phyloP scores from a whole-genome alignment of 169 alveolate species.

The Plasmodium vivax region DNA sequence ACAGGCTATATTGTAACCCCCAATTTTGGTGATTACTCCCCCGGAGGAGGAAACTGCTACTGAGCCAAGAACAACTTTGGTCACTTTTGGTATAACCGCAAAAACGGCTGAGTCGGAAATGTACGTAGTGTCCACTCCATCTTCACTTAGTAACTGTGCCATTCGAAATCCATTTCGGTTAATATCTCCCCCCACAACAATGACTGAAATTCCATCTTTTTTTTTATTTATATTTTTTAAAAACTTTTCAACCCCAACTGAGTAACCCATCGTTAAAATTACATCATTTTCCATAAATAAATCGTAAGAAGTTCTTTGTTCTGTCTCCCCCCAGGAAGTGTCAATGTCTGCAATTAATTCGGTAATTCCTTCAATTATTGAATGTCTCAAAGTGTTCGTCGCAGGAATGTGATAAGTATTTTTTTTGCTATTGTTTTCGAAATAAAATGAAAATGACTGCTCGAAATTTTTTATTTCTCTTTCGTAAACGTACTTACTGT shows the following conservation, averaged over 20 bases:
- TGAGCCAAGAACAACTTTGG: conserved; percentile 60
- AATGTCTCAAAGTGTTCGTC: conserved; percentile 62
- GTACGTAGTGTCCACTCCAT: conserved; percentile 74
- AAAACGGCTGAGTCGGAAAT: conserved; percentile 66
- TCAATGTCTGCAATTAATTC: conserved; percentile 69
- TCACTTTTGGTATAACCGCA: conserved; percentile 72
- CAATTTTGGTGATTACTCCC: conserved; percentile 67
- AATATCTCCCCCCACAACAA: conserved; percentile 73
- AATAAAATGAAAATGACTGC: conserved; percentile 46
- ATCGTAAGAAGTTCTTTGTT: conserved; percentile 74
- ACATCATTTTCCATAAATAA: conserved; percentile 74
- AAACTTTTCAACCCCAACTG: conserved; percentile 64
- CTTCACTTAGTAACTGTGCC: conserved; percentile 68
- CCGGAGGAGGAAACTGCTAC: conserved; percentile 75
- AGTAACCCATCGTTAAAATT: conserved; percentile 64
- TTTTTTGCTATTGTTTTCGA: conserved; percentile 33
- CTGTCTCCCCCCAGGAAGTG: conserved; percentile 68
- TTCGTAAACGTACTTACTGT: conserved; percentile 29
- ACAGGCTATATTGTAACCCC: conserved; percentile 72
- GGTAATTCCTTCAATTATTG: conserved; percentile 65
- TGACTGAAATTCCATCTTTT: conserved; percentile 72
- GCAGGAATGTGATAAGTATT: conserved; percentile 68
- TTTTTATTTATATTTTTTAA: conserved; percentile 63
- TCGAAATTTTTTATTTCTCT: conserved; percentile 64
- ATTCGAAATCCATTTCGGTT: conserved; percentile 58